Conservation (phyloP, 495 filamentous ascomycete species). For the Aspergillus coremiiformis region DNA sequence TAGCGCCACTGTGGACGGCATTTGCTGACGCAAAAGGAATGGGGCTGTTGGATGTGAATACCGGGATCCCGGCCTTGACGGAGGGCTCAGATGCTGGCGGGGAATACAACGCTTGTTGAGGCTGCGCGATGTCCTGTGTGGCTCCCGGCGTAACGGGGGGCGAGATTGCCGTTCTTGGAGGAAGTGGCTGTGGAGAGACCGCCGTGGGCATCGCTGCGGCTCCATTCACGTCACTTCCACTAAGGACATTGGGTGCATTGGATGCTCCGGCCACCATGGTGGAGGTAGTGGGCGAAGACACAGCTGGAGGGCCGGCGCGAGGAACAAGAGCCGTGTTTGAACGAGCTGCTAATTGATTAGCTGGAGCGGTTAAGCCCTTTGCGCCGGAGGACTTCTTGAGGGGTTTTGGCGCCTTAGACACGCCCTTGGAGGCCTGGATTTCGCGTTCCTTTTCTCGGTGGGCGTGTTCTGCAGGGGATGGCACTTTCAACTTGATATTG, state of each 20-base stretch:
- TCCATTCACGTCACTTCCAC: background rate
- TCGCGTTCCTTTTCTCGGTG: slow-evolving; percentile 41
- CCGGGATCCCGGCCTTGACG: slow-evolving; percentile 40
- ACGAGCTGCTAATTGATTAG: background rate
- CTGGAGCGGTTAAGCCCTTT: background rate
- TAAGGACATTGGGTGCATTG: background rate
- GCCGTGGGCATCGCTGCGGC: background rate
- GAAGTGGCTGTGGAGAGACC: slow-evolving; percentile 2
- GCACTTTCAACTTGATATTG: slow-evolving; percentile 63
- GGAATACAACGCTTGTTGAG: slow-evolving; percentile 20
- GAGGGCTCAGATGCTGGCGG: slow-evolving; percentile 27
- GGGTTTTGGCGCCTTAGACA: slow-evolving; percentile 10
- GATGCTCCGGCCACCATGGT: background rate
- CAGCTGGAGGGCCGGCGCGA: background rate
- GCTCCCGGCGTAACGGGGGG: slow-evolving; percentile 21
- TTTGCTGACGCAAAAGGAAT: slow-evolving; percentile 41
- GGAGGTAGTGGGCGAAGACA: slow-evolving; percentile 2
- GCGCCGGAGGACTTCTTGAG: background rate
- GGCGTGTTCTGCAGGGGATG: slow-evolving; percentile 64
- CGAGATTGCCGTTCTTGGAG: slow-evolving; percentile 8
- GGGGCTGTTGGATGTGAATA: slow-evolving; percentile 43
- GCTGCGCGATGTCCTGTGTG: slow-evolving; percentile 4
- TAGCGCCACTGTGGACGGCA: background rate
- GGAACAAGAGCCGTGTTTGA: slow-evolving; percentile 1
- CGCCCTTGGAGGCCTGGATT: slow-evolving; percentile 5